Evolutionary conservation across 208 protist genomes (phyloP).

Genomic region (Leishmania arabica): DNA sequence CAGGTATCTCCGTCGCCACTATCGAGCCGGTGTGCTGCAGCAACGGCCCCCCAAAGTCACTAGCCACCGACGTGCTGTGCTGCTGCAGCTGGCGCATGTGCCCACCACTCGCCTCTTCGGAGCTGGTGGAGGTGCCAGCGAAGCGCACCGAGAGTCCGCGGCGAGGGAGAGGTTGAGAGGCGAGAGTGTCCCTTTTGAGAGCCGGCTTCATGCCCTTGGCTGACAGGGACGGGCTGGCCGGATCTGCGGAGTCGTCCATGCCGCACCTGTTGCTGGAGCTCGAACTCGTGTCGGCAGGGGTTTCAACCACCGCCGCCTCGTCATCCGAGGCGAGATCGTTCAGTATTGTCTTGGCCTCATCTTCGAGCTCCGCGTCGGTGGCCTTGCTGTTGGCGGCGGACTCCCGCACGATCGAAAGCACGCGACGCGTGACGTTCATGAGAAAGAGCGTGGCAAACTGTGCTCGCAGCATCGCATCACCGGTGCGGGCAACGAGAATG

Average conservation of each 20-base stretch:
- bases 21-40: slow-evolving; percentile 45
- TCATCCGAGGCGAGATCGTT: slow-evolving; percentile 34
- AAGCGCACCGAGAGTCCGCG: slow-evolving; percentile 37
- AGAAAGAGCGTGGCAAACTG: slow-evolving; percentile 79
- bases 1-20: slow-evolving; percentile 69
- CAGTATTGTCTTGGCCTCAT: slow-evolving; percentile 40
- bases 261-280: slow-evolving; percentile 11
- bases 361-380: slow-evolving; percentile 51
- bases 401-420: slow-evolving; percentile 79
- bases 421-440: slow-evolving; percentile 83
- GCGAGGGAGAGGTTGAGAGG: slow-evolving; percentile 5
- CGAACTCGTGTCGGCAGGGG: not conserved
- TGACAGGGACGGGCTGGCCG: not conserved
- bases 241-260: slow-evolving; percentile 5
- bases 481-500: slow-evolving; percentile 53
- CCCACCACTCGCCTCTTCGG: not conserved
- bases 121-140: slow-evolving; percentile 2
- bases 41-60: slow-evolving; percentile 27
- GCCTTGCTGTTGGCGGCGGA: slow-evolving; percentile 51
- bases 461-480: slow-evolving; percentile 60
- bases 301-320: not conserved
- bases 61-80: slow-evolving; percentile 25
- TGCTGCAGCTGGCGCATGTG: slow-evolving; percentile 16
- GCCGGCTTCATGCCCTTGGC: slow-evolving; percentile 12
- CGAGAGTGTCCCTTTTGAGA: slow-evolving; percentile 6